Conservation (phyloP, 306 rosid genomes). For the Pyrus communis region DNA sequence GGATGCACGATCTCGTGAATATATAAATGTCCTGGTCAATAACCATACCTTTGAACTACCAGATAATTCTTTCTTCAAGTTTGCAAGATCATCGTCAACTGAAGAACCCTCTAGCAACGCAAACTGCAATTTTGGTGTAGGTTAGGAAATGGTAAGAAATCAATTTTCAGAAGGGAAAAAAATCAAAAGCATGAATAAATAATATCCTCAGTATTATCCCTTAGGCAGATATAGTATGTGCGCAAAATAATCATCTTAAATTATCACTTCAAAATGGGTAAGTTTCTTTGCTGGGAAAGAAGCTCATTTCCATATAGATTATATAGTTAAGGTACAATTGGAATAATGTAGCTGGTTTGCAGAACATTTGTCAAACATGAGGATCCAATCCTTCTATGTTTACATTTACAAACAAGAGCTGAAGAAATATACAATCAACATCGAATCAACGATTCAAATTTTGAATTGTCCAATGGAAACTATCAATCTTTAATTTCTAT, state of each 20-base stretch:
- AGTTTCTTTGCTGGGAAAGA: background rate
- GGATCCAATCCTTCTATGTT: background rate
- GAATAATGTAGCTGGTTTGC: background rate
- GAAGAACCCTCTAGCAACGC: slow-evolving; percentile 38
- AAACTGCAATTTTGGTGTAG: background rate
- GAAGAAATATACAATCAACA: background rate
- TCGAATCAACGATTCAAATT: background rate
- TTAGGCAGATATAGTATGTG: background rate
- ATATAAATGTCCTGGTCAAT: background rate
- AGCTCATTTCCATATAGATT: background rate
- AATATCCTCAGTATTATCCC: background rate
- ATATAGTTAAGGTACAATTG: background rate
- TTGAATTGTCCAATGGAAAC: background rate
- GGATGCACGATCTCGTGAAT: background rate
- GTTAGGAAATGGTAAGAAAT: background rate
- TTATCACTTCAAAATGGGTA: background rate
- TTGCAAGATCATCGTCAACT: slow-evolving; percentile 54
- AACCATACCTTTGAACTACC: slow-evolving; percentile 57
- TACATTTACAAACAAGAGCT: background rate
- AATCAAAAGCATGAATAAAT: background rate
- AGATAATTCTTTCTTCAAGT: slow-evolving; percentile 51
- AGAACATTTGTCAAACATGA: background rate
- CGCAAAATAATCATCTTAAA: background rate
- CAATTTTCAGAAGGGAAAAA: background rate
- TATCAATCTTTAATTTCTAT: background rate